phyloP scores from a whole-genome alignment of 2,329 filamentous ascomycete genomes.

The Fusarium chlamydosporum region DNA sequence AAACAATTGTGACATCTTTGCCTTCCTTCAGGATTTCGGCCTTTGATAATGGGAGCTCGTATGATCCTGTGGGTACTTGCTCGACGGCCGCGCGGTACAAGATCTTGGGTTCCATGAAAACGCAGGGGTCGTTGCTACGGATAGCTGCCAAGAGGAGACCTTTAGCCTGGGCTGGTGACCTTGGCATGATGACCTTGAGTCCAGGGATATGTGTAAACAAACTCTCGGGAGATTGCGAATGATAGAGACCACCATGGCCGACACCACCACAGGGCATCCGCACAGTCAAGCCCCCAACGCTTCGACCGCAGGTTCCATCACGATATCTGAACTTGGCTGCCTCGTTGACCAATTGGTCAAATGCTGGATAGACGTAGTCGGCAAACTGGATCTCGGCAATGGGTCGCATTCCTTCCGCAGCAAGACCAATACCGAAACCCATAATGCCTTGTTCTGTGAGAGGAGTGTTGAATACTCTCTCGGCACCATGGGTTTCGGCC shows the following conservation, averaged over 20 bases:
- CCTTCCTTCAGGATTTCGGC: slow-evolving; percentile 87
- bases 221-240: slow-evolving; percentile 90
- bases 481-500: slow-evolving; percentile 85
- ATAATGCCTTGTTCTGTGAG: slow-evolving; percentile 94
- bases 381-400: slow-evolving; percentile 97
- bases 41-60: slow-evolving; percentile 86
- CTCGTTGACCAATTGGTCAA: slow-evolving; percentile 95
- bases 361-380: slow-evolving; percentile 93
- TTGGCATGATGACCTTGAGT: slow-evolving; percentile 85
- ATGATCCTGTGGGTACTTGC: slow-evolving; percentile 85
- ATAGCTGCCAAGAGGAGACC: slow-evolving; percentile 84
- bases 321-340: slow-evolving; percentile 90
- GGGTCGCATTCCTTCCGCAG: slow-evolving; percentile 91
- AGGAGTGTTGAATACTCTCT: slow-evolving; percentile 96
- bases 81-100: slow-evolving; percentile 92
- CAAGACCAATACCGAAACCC: slow-evolving; percentile 91
- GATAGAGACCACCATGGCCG: slow-evolving; percentile 88
- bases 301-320: slow-evolving; percentile 69
- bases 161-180: slow-evolving; percentile 90
- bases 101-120: slow-evolving; percentile 96
- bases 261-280: slow-evolving; percentile 93
- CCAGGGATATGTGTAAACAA: slow-evolving; percentile 92
- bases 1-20: slow-evolving; percentile 84
- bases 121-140: slow-evolving; percentile 84
- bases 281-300: slow-evolving; percentile 84